These are phyloP conservation scores for Sarcodon sp. DNA, from an alignment of 768 basidiomycete genomes.

Conservation along the genomic window DNA sequence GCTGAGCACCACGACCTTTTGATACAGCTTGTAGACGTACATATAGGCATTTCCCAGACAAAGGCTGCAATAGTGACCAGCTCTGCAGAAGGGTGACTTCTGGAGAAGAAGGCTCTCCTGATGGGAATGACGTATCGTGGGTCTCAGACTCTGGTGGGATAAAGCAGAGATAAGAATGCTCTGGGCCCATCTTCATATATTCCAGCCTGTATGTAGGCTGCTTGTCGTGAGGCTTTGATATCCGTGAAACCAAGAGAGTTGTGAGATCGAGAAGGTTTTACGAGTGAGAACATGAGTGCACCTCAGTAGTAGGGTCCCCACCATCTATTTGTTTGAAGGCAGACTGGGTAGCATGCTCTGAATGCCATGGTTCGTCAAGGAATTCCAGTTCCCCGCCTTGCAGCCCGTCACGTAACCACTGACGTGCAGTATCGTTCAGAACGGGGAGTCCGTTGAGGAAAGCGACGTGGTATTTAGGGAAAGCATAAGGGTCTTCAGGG, in stretches of 20 bases:
- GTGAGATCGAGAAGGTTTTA: too few relatives aligned
- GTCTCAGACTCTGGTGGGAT: slow-evolving; percentile 50
- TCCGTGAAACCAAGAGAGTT: too few relatives aligned
- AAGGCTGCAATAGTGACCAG: slow-evolving; percentile 73
- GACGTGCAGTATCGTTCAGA: slow-evolving; percentile 55
- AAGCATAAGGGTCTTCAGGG: slow-evolving; percentile 71
- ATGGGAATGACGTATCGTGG: not conserved
- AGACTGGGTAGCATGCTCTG: slow-evolving; percentile 24
- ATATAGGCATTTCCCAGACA: slow-evolving; percentile 75
- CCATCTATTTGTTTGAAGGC: slow-evolving; percentile 48
- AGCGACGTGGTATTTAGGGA: slow-evolving; percentile 69
- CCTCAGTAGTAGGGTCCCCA: slow-evolving; percentile 13
- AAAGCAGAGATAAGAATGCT: slow-evolving; percentile 63
- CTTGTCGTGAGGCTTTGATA: not conserved
- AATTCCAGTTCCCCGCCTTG: slow-evolving; percentile 69
- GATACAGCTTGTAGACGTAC: slow-evolving; percentile 34
- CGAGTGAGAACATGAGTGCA: not conserved
- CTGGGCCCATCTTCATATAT: slow-evolving; percentile 60
- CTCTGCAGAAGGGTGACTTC: slow-evolving; percentile 60
- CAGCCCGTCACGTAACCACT: slow-evolving; percentile 64
- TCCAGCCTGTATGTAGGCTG: slow-evolving; percentile 42
- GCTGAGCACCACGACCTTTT: slow-evolving; percentile 10
- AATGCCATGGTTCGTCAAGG: slow-evolving; percentile 45
- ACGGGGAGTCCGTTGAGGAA: slow-evolving; percentile 76
- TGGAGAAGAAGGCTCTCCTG: slow-evolving; percentile 19